These are phyloP conservation scores for Fusarium clavum DNA, from an alignment of 2,329 filamentous ascomycete genomes.

Conservation along the genomic window DNA sequence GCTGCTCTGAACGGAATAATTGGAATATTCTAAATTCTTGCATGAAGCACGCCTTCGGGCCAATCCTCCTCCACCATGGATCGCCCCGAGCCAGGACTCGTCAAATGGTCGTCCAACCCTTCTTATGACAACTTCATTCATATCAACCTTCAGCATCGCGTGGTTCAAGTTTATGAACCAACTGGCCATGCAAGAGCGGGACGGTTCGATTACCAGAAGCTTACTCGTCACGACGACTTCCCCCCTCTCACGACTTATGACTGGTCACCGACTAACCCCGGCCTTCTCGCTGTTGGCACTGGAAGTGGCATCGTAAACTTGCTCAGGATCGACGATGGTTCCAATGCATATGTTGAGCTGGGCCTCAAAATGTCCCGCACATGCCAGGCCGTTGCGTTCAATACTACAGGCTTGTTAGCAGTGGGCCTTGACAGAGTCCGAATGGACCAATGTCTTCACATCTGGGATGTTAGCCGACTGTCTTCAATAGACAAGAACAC, in stretches of 20 bases:
- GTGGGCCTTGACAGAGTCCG: conserved; percentile 84
- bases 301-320: conserved; percentile 80
- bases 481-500: conserved; percentile 60
- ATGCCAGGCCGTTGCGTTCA: conserved; percentile 86
- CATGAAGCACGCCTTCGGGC: neutral
- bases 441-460: conserved; percentile 84
- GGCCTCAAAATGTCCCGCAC: conserved; percentile 80
- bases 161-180: conserved; percentile 72
- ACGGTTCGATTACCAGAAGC: conserved; percentile 67
- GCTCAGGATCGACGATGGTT: conserved; percentile 77
- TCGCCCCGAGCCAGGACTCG: conserved; percentile 70
- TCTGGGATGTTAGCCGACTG: conserved; percentile 80
- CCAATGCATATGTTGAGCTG: conserved; percentile 73
- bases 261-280: conserved; percentile 71
- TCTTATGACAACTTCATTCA: conserved; percentile 71
- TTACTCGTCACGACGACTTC: conserved; percentile 71
- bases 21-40: neutral
- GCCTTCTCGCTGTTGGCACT: conserved; percentile 80
- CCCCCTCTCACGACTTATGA: conserved; percentile 74
- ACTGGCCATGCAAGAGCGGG: conserved; percentile 68
- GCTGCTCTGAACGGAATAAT: neutral
- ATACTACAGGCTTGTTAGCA: conserved; percentile 75
- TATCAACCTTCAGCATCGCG: conserved; percentile 72
- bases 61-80: conserved; percentile 58
- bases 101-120: conserved; percentile 74